Base-by-base conservation (phyloP, 176 grass and related monocot species). In the Alloteropsis semialata region DNA sequence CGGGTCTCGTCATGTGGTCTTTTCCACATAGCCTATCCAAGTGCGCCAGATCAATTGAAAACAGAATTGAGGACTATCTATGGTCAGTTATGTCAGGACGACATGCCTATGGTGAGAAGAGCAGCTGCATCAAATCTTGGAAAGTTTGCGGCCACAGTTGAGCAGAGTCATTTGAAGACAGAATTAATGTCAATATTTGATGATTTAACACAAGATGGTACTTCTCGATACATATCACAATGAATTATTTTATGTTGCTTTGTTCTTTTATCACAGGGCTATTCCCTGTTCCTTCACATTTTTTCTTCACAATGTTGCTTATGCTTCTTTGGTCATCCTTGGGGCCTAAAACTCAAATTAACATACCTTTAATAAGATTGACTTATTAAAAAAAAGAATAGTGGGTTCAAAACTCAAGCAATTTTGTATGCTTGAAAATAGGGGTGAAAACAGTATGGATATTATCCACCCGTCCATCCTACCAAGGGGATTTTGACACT, bases 181-280 rank as follows among this genome's bases (percentile, higher is more conserved):
- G 93, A 95, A 57, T 78, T 95, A 50, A 88, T 95, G 93, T 92
- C 93, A 78, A 95, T 92, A 61, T 95, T 95, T 76, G 87, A 90
- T 74, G 88, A 92, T 85, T 76, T 95, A 84, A 95, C 90, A 21
- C 90, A 88, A 79, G 93, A 95, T 68, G 93, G 90, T 95, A 89
- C 18, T 34, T 64, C 44, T 57, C 36, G 32, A 58, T 78, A 44
- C 49, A 77, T 57, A 0, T 77, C 42, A 50, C 25, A 51, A 17
- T 61, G 5, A 53, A 36, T 18, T 71, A 37, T 53, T 57, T 33
- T 61, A 3, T 75, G 50, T 65, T 57, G 12, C 6, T 32, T 83
- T 28, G 36, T 86, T 58, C 51, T 5, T 64, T 57, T n/a, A 22
- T 16, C 37, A 14, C 33, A 38, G 33, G 18, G 19, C 11, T 12